Percentiles rank a stretch among this genome's conserved stretches.
Conservation (phyloP, 176 grass and related monocot genomes). For the Triticum timopheevii region DNA sequence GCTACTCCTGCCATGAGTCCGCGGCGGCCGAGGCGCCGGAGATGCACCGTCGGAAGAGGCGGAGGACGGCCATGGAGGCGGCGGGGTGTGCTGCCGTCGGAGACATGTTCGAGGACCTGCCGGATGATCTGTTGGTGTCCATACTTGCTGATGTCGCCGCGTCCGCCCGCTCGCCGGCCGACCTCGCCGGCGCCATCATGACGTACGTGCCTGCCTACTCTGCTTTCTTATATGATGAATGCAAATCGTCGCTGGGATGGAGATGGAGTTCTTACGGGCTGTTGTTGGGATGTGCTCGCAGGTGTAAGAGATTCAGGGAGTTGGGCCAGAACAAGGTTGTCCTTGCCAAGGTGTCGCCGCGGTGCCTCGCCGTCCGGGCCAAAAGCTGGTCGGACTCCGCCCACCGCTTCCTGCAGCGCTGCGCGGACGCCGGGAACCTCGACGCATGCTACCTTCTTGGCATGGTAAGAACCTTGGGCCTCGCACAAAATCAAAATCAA, state of each 20-base stretch:
- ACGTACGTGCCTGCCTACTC: conserved; percentile 34
- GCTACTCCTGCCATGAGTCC: conserved; percentile 25
- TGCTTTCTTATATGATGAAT: not conserved
- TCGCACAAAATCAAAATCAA: not conserved
- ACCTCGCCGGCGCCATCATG: conserved; percentile 61
- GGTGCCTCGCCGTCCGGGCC: conserved; percentile 55
- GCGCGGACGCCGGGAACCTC: conserved; percentile 65
- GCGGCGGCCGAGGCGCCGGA: not conserved
- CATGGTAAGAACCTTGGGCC: conserved; percentile 41
- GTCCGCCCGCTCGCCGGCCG: conserved; percentile 48
- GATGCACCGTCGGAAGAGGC: conserved; percentile 39
- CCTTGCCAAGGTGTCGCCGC: conserved; percentile 44
- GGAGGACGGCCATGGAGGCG: not conserved
- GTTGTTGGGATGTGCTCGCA: conserved; percentile 8
- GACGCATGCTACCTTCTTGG: conserved; percentile 76
- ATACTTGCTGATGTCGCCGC: conserved; percentile 60
- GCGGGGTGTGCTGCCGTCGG: not conserved
- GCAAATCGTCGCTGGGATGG: too few relatives aligned
- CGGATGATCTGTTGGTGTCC: conserved; percentile 69
- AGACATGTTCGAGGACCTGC: conserved; percentile 63
- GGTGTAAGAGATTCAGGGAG: conserved; percentile 67
- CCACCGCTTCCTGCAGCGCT: conserved; percentile 56
- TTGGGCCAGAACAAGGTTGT: conserved; percentile 46
- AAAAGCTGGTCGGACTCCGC: conserved; percentile 54
- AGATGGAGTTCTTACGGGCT: not conserved